Base-by-base conservation (phyloP, 202 grass and related monocot species). In the Schoenoplectus tabernaemontani region DNA sequence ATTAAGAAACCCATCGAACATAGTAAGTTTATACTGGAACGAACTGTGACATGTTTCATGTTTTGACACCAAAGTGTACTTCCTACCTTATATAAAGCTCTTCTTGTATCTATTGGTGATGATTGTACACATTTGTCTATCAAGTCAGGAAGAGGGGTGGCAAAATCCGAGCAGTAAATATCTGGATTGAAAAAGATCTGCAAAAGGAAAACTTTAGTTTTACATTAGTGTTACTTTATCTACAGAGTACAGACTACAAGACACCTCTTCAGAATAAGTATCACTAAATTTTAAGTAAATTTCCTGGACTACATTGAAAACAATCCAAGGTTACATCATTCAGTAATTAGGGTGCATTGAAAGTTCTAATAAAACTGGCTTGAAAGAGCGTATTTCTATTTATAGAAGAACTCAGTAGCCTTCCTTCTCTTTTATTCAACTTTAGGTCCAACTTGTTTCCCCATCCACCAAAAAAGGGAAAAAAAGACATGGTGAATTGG, bases 101-200 rank as follows among this genome's bases (percentile, higher is more conserved):
- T 95, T 79, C 96, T 95, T 22, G 92, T 99, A 81, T 99, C 96
- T 77, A 99, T 99, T 73, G 96, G 96, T 74, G 96, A 89, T 48
- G 96, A 99, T 73, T 93, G 96, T 81, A 99, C 87, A 81, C 96
- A 99, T 41, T 43, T 89, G 67, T 99, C 96, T 81, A 99, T 95
- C 65, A 99, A 68, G 87, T 86, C 81, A 80, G 92, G 96, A 69
- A 99, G 88, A 80, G 91, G 84, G 87, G 88, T 91, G 47, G 80
- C 64, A 83, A 96, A 92, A 78, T 86, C 85, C 17, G 85, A 13
- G 33, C 86, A 82, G 74, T 91, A 89, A 70, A 99, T 96, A 81
- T 99, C 96, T 48, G 92, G 96, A 84, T 92, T 84, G 80, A 99
- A 99, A 83, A 99, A 93, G 9, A 99, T 90, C 96, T 99, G 85